phyloP scores from a whole-genome alignment of 768 basidiomycete species.

The Calocera cornea region DNA sequence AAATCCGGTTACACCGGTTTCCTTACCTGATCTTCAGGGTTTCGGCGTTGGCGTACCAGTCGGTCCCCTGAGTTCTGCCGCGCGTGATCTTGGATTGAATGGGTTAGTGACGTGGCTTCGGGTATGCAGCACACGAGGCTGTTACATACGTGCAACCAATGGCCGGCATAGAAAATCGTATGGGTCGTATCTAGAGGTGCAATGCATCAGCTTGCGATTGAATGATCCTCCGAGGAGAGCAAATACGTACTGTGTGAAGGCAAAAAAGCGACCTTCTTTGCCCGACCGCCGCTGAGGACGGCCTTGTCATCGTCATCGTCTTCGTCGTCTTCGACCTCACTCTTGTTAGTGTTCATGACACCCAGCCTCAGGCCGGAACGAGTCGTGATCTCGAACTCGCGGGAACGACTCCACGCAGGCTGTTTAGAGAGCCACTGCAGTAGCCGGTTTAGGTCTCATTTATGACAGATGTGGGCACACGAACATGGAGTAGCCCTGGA shows the following conservation, averaged over 20 bases:
- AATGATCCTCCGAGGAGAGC: background rate
- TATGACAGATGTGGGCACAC: background rate
- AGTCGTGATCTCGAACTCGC: slow-evolving; percentile 1
- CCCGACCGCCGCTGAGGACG: background rate
- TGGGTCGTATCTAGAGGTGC: background rate
- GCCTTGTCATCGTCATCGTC: slow-evolving; percentile 5
- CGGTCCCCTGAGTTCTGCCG: background rate
- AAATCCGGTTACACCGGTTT: background rate
- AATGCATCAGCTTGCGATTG: background rate
- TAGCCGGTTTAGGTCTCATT: background rate
- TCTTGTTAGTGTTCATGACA: background rate
- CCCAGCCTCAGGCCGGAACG: background rate
- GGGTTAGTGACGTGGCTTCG: background rate
- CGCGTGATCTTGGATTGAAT: background rate
- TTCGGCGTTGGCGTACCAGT: background rate
- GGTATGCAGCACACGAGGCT: background rate
- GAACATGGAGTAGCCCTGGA: background rate
- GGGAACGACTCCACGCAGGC: background rate
- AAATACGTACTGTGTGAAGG: slow-evolving; percentile 8
- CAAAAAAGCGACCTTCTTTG: background rate
- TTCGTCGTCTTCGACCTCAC: slow-evolving; percentile 1
- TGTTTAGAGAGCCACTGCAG: background rate
- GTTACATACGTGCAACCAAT: background rate
- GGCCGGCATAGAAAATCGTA: background rate
- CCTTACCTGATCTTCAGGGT: slow-evolving; percentile 2